Conservation (phyloP, 1,284 basidiomycete genomes). For the Leccinum angustisporum region DNA sequence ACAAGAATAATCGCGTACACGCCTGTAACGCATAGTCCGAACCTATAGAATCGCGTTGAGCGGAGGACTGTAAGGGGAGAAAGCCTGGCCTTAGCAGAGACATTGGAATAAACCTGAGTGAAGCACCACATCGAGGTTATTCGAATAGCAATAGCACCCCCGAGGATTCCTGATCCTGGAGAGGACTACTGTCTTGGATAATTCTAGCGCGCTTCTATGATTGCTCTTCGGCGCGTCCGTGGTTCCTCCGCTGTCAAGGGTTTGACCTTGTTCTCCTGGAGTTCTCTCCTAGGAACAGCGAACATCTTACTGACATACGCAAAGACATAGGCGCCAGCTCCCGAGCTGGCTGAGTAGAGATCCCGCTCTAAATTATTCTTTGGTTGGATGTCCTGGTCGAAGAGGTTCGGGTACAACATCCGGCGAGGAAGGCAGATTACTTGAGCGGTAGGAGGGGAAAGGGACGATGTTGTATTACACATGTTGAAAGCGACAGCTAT, state of each 20-base stretch:
- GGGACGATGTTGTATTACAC: constrained; percentile 95
- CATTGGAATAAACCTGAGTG: constrained; percentile 15
- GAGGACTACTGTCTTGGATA: constrained; percentile 36
- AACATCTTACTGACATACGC: constrained; percentile 99
- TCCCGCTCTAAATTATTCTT: constrained; percentile 82
- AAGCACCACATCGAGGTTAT: constrained; percentile 24
- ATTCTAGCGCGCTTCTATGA: constrained; percentile 55
- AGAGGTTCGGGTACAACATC: constrained; percentile 87
- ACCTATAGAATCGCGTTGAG: constrained; percentile 38
- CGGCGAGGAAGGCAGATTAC: constrained; percentile 76
- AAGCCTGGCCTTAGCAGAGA: constrained; percentile 28
- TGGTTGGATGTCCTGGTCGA: constrained; percentile 56
- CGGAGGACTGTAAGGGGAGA: background rate
- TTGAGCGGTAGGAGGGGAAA: constrained; percentile 80
- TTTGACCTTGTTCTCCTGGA: constrained; percentile 84
- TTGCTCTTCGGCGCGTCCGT: constrained; percentile 65
- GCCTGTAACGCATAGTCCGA: constrained; percentile 63
- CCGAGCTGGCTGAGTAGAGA: constrained; percentile 75
- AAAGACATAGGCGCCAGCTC: constrained; percentile 60
- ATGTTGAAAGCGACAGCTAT: constrained; percentile 94
- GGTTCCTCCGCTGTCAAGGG: constrained; percentile 86
- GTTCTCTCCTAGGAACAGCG: constrained; percentile 75
- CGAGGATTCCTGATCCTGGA: constrained; percentile 58
- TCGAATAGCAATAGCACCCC: constrained; percentile 58
- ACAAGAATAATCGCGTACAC: constrained; percentile 82